Base-by-base conservation (phyloP, 305 asterid genomes). In the Caryopteris hybrid region DNA sequence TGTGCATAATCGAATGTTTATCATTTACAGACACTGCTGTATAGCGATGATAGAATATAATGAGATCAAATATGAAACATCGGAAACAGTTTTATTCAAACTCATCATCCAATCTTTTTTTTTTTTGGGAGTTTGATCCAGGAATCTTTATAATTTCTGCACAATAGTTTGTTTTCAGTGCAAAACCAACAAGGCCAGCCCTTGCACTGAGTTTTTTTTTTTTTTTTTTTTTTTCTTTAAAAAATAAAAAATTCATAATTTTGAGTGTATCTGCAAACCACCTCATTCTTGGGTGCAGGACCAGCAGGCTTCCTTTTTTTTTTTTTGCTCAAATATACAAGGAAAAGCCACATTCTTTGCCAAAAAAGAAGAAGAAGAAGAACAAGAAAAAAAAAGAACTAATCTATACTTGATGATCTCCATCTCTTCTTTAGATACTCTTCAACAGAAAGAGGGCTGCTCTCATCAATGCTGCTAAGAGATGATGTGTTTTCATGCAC, bases 381-480 rank as follows among this genome's bases (percentile, higher is more conserved):
- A n/a, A n/a, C n/a, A n/a, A 25, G 4, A 25, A 2, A 25, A 25
- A 25, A 36, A 36, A 6, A 8, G 2, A 8, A 36, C 76, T 88
- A 83, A 56, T 88, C 89, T 54, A 84, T 58, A 79, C 91, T 89
- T 66, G 88, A 81, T 46, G 91, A 71, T 89, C 88, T 87, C 86
- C 92, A 89, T 79, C 92, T 83, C 76, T 78, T 81, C 66, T 76
- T 80, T 65, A 92, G 69, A 69, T 87, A 87, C 47, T 77, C 89
- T 73, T 88, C 95, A 9, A 86, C 86, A 62, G 84, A 86, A 55
- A 76, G 85, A 78, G 92, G 95, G 77, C 96, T 89, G 78, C 79
- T 79, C 53, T 81, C 88, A 43, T 89, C 94, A 57, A 71, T 67
- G 76, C 96, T 91, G 84, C 88, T 85, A 68, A 81, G 82, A 52